phyloP scores from a whole-genome alignment of 257 asterid genomes.

The Dorcoceras hygrometricum region DNA sequence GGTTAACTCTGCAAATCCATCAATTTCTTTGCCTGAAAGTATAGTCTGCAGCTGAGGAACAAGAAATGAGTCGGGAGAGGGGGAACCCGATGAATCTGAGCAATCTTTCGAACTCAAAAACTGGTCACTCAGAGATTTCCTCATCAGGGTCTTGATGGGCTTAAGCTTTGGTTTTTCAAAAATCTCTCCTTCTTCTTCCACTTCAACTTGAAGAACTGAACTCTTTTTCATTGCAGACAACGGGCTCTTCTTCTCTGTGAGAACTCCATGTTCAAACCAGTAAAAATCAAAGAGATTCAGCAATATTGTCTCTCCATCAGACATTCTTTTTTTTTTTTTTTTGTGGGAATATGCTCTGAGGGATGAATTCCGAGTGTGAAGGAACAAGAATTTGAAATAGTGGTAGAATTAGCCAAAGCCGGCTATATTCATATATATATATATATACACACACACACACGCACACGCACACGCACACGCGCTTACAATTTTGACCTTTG shows the following conservation, averaged over 20 bases:
- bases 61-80: slow-evolving; percentile 59
- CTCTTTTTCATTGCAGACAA: not conserved
- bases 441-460: too few relatives aligned
- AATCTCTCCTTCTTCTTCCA: not conserved
- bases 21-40: slow-evolving; percentile 52
- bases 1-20: slow-evolving; percentile 20
- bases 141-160: slow-evolving; percentile 33
- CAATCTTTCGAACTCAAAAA: slow-evolving; percentile 38
- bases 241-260: slow-evolving; percentile 28
- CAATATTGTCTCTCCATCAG: slow-evolving; percentile 28
- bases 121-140: slow-evolving; percentile 54
- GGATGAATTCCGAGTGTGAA: too few relatives aligned
- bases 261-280: slow-evolving; percentile 39
- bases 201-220: not conserved
- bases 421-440: not conserved
- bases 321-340: slow-evolving; percentile 33
- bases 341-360: too few relatives aligned
- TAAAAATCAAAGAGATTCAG: slow-evolving; percentile 36
- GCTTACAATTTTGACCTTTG: not conserved
- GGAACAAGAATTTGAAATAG: not conserved
- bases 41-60: slow-evolving; percentile 58
- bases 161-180: slow-evolving; percentile 29
- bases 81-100: slow-evolving; percentile 8
- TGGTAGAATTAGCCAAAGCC: not conserved
- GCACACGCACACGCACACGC: too few relatives aligned